Conservation (phyloP, 805 yeast genomes). For the Starmera quercuum region DNA sequence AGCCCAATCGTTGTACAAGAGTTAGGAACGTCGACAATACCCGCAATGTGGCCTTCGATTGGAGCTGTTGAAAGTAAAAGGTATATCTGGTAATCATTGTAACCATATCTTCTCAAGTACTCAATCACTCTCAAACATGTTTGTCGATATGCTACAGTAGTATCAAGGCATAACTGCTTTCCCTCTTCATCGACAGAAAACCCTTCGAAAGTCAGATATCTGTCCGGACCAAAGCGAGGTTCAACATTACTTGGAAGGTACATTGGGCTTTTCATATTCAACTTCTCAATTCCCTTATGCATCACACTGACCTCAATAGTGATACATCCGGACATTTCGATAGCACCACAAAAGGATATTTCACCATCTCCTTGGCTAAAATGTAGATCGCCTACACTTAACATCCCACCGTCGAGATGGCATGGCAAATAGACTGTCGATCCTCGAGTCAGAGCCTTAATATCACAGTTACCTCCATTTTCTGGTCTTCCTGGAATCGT, state of each 20-base stretch:
- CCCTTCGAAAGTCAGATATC: slow-evolving; percentile 46
- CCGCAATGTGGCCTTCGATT: slow-evolving; percentile 44
- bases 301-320: slow-evolving; percentile 34
- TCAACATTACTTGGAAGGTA: slow-evolving; percentile 42
- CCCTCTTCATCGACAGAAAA: slow-evolving; percentile 44
- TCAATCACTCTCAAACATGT: slow-evolving; percentile 42
- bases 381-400: slow-evolving; percentile 42
- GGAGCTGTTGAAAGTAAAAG: slow-evolving; percentile 39
- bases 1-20: slow-evolving; percentile 43
- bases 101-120: slow-evolving; percentile 41
- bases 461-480: slow-evolving; percentile 48
- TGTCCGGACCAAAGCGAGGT: slow-evolving; percentile 38
- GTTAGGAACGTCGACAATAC: slow-evolving; percentile 45
- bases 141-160: slow-evolving; percentile 44
- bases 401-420: slow-evolving; percentile 38
- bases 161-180: slow-evolving; percentile 35
- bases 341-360: slow-evolving; percentile 46
- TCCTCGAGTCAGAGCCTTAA: slow-evolving; percentile 41
- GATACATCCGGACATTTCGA: slow-evolving; percentile 43
- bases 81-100: slow-evolving; percentile 43
- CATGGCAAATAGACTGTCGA: slow-evolving; percentile 42
- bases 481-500: slow-evolving; percentile 48
- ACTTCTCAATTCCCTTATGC: slow-evolving; percentile 32
- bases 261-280: slow-evolving; percentile 38
- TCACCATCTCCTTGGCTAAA: slow-evolving; percentile 50